Base-by-base conservation (phyloP, 179 eudicot genomes). In the Silene vulgaris region DNA sequence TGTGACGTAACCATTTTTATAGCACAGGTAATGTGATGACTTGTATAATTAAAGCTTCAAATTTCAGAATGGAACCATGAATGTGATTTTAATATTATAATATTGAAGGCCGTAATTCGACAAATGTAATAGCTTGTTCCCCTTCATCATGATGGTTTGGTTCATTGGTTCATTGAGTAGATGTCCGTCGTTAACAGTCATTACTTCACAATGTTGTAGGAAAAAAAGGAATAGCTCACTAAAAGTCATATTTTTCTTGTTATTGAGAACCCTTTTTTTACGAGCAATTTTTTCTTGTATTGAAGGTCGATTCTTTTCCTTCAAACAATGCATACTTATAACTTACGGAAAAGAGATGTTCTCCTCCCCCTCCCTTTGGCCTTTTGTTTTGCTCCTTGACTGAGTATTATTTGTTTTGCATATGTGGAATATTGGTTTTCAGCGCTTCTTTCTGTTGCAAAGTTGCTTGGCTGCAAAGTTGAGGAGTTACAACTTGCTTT, bases 361-460 rank as follows among this genome's bases (percentile, higher is more conserved):
- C 0, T 16, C 56, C 60, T 50, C 30, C 43, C 71, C 40, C 8
- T 73, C 60, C 52, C 29, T 12, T 29, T 35, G 50, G 3, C 29
- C 28, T 70, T 32, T 32, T 32, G 75, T 19, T 61, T 61, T 13
- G 26, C 32, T 23, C 17, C 17, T 43, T 26, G 2, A 65, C 65
- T 37, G 30, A 19, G 23, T 72, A 19, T 29, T 30, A 30, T 64
- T 43, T 54, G 19, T 64, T 75, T 65, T 32, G 60, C 60, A 65
- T 67, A 65, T 67, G 17, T 66, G 68, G 2, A 35, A 45, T 30
- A 75, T 63, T 73, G 59, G 54, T 85, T 82, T 84, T 48, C 97
- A 95, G 99, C 90, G 50, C 85, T 95, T 75, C 81, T 64, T 30
- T 88, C 86, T 81, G 99, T 90, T 82, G 95, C 99, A 23, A 81